Evolutionary conservation across 2,329 filamentous ascomycete species (phyloP).

Genomic region (Cadophora malorum): DNA sequence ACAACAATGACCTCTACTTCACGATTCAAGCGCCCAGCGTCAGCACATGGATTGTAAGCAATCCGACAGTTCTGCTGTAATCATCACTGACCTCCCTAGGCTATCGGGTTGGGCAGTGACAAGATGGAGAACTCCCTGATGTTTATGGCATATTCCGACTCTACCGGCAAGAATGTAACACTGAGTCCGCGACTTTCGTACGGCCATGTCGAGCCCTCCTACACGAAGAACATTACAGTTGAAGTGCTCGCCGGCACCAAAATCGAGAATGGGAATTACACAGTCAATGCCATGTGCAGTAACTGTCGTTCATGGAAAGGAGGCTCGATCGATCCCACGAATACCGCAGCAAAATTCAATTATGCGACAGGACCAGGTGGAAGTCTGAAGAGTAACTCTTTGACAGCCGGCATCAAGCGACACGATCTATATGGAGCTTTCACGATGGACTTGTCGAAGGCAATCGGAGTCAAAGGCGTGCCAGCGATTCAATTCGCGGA

Average conservation of each 20-base stretch:
- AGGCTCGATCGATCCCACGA: slow-evolving; percentile 58
- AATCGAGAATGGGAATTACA: slow-evolving; percentile 50
- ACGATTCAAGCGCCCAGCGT: slow-evolving; percentile 55
- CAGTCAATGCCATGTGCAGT: slow-evolving; percentile 58
- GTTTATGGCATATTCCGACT: slow-evolving; percentile 60
- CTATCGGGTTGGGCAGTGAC: slow-evolving; percentile 59
- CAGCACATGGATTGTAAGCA: slow-evolving; percentile 54
- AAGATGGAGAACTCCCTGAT: slow-evolving; percentile 60
- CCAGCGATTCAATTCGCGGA: slow-evolving; percentile 46
- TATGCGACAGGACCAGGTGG: slow-evolving; percentile 62
- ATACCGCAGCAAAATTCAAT: slow-evolving; percentile 56
- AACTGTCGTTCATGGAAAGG: slow-evolving; percentile 59
- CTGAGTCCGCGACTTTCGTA: slow-evolving; percentile 60
- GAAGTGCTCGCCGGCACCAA: slow-evolving; percentile 55
- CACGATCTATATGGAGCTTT: slow-evolving; percentile 63
- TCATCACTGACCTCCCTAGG: slow-evolving; percentile 39
- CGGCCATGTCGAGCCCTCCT: slow-evolving; percentile 59
- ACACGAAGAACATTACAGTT: slow-evolving; percentile 51
- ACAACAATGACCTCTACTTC: slow-evolving; percentile 58
- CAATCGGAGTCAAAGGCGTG: slow-evolving; percentile 53
- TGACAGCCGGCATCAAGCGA: slow-evolving; percentile 54
- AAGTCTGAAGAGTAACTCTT: slow-evolving; percentile 51
- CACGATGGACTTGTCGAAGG: slow-evolving; percentile 59
- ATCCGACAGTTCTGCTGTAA: not conserved
- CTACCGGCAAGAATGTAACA: slow-evolving; percentile 56